Evolutionary conservation across 805 yeast genomes (phyloP), one percentile per base, ranked within the genome.

Genomic region (Lipomyces japonicus): DNA sequence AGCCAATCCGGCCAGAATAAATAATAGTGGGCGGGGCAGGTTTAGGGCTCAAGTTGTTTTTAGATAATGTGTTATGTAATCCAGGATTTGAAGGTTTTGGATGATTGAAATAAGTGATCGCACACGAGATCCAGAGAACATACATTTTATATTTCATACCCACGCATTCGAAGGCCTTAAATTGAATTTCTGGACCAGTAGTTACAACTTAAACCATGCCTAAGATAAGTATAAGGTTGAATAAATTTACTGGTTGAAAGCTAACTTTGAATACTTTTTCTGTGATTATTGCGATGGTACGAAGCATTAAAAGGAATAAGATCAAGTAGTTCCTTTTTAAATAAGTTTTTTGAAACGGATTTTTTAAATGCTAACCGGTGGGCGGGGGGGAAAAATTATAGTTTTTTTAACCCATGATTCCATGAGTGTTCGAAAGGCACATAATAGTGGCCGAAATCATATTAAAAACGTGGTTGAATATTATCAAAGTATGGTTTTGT

Each of bases 371-470:
- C 21, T 28, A 21, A 38, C 19, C 31, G 23, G 22, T 30, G 6
- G 50, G 26, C 34, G 18, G 38, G n/a, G n/a, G 7, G 21, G n/a
- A 34, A 44, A 48, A 50, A 55, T 16, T 22, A 16, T 50, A 68
- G 76, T 88, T 18, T 83, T 84, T 61, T 70, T 89, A 50, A 88
- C 96, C 1, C 96, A 88, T 65, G 95, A 87, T 67, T 84, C 93
- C n/a, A 72, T 80, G 60, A 84, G 93, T 69, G 96, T 88, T 47
- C 70, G 95, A 21, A 82, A 84, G 62, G 81, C 88, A 37, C 96
- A 88, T 67, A 66, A 85, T 37, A 71, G 76, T 35, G 96, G 96
- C 7, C 79, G 78, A 60, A 82, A 85, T 65, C 96, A 88, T 66
- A 71, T 85, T 38, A 75, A 77, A 53, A 73, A 77, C 46, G 85